Percentiles rank a stretch among this genome's conserved stretches.
phyloP scores from a whole-genome alignment of 805 yeast genomes.

The Kuraishia borneana region DNA sequence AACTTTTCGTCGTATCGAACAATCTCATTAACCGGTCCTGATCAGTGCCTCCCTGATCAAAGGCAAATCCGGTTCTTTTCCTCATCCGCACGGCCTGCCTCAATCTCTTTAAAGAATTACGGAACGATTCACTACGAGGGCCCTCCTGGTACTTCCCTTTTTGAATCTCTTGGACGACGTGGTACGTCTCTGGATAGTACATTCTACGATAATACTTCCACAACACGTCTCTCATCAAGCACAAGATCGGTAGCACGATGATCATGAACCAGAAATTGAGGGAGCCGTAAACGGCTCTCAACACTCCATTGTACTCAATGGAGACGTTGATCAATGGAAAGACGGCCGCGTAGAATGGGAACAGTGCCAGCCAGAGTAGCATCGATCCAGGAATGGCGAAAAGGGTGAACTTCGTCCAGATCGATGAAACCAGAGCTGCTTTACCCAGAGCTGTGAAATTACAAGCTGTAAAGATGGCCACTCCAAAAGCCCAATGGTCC shows the following conservation, averaged over 20 bases:
- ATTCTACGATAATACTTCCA: conserved; percentile 95
- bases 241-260: conserved; percentile 63
- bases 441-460: conserved; percentile 85
- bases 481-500: conserved; percentile 94
- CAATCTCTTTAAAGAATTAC: conserved; percentile 91
- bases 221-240: conserved; percentile 76
- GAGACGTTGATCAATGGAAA: conserved; percentile 83
- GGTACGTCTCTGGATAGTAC: conserved; percentile 87
- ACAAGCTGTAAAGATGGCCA: conserved; percentile 79
- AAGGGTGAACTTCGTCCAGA: conserved; percentile 91
- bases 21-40: conserved; percentile 86
- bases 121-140: conserved; percentile 96
- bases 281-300: conserved; percentile 66
- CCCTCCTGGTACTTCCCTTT: conserved; percentile 89
- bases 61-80: conserved; percentile 97
- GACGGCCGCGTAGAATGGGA: conserved; percentile 77
- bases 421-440: conserved; percentile 83
- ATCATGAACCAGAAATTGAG: conserved; percentile 75
- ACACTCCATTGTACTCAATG: conserved; percentile 72
- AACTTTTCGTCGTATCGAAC: conserved; percentile 89
- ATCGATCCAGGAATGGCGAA: conserved; percentile 94
- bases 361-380: conserved; percentile 68
- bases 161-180: conserved; percentile 93
- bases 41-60: conserved; percentile 91
- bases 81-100: conserved; percentile 98